phyloP scores from a whole-genome alignment of 1,284 basidiomycete species.

The Psilocybe mexicana region DNA sequence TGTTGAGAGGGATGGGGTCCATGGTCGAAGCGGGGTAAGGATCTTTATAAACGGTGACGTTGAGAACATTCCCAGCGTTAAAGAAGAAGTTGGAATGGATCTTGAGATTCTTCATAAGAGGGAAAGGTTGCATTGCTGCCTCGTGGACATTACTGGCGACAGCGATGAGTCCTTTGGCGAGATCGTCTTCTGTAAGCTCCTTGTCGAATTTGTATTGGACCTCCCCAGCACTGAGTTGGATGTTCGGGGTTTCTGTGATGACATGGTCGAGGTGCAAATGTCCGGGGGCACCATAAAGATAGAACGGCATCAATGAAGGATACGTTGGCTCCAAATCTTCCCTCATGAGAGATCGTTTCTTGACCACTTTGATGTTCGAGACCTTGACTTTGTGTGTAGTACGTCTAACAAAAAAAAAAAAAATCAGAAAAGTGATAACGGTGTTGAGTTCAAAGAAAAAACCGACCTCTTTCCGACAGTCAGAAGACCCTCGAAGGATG shows the following conservation, averaged over 20 bases:
- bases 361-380: conserved; percentile 34
- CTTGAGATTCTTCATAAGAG: conserved; percentile 10
- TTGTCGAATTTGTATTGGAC: conserved; percentile 20
- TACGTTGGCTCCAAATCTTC: conserved; percentile 30
- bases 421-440: neutral
- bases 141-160: conserved; percentile 25
- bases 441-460: neutral
- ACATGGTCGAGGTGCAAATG: conserved; percentile 39
- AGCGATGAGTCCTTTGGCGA: conserved; percentile 17
- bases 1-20: conserved; percentile 2
- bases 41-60: conserved; percentile 8
- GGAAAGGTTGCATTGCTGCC: conserved; percentile 33
- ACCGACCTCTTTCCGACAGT: neutral
- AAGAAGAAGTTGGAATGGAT: conserved; percentile 22
- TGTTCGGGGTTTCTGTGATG: conserved; percentile 37
- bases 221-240: conserved; percentile 34
- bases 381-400: conserved; percentile 18
- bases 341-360: conserved; percentile 27
- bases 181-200: neutral
- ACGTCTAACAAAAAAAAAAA: neutral
- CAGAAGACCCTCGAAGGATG: conserved; percentile 3
- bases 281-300: conserved; percentile 37
- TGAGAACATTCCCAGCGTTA: conserved; percentile 13
- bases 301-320: conserved; percentile 40
- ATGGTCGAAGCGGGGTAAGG: conserved; percentile 3